Base-by-base conservation (phyloP, 768 basidiomycete species). In the Chalciporus piperatus region DNA sequence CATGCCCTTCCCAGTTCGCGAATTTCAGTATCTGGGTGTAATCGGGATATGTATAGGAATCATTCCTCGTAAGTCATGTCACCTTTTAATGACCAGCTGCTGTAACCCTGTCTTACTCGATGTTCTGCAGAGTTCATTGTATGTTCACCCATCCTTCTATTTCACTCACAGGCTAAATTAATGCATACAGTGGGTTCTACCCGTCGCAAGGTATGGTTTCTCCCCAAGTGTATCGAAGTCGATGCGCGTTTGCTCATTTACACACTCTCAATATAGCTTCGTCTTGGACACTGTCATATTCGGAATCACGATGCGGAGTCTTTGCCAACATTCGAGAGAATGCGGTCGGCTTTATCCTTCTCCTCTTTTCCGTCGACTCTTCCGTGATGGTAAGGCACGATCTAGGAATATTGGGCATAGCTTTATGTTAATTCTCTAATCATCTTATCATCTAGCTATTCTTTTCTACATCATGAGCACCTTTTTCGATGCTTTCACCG, bases 321-420 rank as follows among this genome's bases (percentile, higher is more conserved):
- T 59, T 17, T 23, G 50, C 37, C 38, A 19, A 23, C 50, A 58
- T 32, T 52, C 45, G 2, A 55, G 35, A 17, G 39, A 48, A 12
- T 38, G 28, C 16, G 41, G 6, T 6, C 17, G 16, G 16, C 33
- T 50, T 9, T 58, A 59, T 9, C 59, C 57, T 3, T 52, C 48
- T 19, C n/a, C 46, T 2, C 48, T 56, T 12, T 32, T 56, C 11
- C 37, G 2, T 16, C 14, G 52, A 8, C 59, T 59, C 11, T 5
- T 55, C 11, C 53, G 57, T 40, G 59, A 59, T 41, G 59, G 57
- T 59, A 17, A 50, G 33, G 13, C 16, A 35, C 14, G 16, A n/a
- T 35, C 33, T n/a, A 14, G 54, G 32, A 1, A 14, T 3, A 14
- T 27, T 40, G 4, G 13, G 23, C 20, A 14, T 3, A 10, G 0